Percentiles rank a stretch among this genome's conserved stretches.
Evolutionary conservation across 2,329 filamentous ascomycete genomes (phyloP).

Genomic region (Penicillium sp.): DNA sequence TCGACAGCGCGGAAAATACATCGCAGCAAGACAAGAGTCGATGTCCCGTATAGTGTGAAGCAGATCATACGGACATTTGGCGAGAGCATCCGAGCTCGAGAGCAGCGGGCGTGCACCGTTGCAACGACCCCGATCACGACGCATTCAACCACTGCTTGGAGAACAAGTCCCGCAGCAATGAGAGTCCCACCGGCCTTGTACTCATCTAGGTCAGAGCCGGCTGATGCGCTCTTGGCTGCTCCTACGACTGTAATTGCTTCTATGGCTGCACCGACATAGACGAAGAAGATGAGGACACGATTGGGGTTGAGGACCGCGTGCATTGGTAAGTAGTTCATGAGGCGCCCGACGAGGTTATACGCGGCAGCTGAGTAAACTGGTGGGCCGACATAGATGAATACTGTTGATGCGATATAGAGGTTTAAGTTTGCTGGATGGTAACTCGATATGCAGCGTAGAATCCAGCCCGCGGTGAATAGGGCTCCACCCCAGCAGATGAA

Average conservation of each 20-base stretch:
- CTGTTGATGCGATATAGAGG: slow-evolving; percentile 37
- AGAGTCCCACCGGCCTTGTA: slow-evolving; percentile 29
- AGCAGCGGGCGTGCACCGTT: slow-evolving; percentile 26
- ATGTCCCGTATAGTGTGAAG: slow-evolving; percentile 40
- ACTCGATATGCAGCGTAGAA: slow-evolving; percentile 33
- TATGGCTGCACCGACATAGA: slow-evolving; percentile 38
- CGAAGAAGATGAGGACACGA: slow-evolving; percentile 37
- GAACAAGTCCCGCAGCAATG: slow-evolving; percentile 29
- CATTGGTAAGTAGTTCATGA: slow-evolving; percentile 43
- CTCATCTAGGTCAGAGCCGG: slow-evolving; percentile 17
- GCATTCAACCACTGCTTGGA: slow-evolving; percentile 36
- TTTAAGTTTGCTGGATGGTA: slow-evolving; percentile 29
- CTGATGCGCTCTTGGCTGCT: slow-evolving; percentile 25
- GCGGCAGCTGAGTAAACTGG: slow-evolving; percentile 41
- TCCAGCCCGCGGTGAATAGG: slow-evolving; percentile 42
- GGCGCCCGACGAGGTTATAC: slow-evolving; percentile 39
- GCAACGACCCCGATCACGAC: slow-evolving; percentile 29
- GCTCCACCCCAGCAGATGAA: slow-evolving; percentile 38
- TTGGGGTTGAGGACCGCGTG: slow-evolving; percentile 39
- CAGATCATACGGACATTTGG: slow-evolving; percentile 34
- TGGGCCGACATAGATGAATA: slow-evolving; percentile 38
- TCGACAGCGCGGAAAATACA: slow-evolving; percentile 41
- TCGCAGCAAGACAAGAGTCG: slow-evolving; percentile 34
- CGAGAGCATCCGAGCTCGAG: slow-evolving; percentile 24
- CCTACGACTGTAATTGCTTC: slow-evolving; percentile 37